Evolutionary conservation across 2,329 filamentous ascomycete genomes (phyloP), one percentile per base, ranked within the genome.

Genomic region (Thelonectria olida): DNA sequence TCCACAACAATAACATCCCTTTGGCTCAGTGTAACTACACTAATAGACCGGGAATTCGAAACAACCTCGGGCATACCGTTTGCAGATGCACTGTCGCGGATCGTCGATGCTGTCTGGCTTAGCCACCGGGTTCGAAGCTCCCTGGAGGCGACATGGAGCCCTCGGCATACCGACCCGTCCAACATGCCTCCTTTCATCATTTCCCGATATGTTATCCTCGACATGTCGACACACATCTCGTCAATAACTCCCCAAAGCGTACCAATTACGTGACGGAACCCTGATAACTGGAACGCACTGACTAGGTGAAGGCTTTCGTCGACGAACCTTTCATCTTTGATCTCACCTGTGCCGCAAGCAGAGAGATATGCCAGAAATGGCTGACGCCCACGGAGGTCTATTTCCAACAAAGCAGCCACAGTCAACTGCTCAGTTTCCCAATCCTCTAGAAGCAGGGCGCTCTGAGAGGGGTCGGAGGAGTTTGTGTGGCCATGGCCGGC

Each of bases 401-500:
- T 38, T 5, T 42, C n/a, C 19, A 49, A n/a, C 4, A 56, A 5
- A 13, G 48, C 22, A 2, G 17, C 54, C 10, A 49, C 54, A 12
- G 44, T 56, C n/a, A 49, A 17, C 6, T 22, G 34, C 1, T 23
- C 22, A 8, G 15, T 49, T 22, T 56, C 4, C 53, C 53, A 56
- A n/a, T 54, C 51, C 10, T 56, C 44, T 1, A 56, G 34, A 17
- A 15, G 34, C 6, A 56, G 34, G 13, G 17, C 15, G 25, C 44
- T 49, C 19, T 56, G 19, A 17, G 25, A 34, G 4, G 54, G 54
- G n/a, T 56, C 39, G 7, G 3, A 22, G 15, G 15, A 7, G 45
- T 50, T 23, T 13, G 45, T 57, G n/a, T 42, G 7, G 19, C 54
- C 54, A 20, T 56, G 54, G 12, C 54, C 54, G 15, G 54, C 54